These are phyloP conservation scores for Suillus spraguei DNA, from an alignment of 768 basidiomycete genomes.

Conservation along the genomic window DNA sequence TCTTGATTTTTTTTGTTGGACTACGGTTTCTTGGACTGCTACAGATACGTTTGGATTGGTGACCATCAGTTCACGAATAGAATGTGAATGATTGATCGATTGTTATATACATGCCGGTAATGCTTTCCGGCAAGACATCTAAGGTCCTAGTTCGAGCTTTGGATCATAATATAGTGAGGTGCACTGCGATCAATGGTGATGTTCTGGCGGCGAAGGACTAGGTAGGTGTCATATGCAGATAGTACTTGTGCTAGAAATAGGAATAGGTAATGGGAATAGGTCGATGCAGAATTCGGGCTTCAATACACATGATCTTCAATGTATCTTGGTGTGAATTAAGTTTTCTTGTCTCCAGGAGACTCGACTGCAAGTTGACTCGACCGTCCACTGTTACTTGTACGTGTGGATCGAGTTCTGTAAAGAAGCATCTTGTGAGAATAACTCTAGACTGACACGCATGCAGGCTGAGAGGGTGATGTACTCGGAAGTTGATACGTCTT, in stretches of 20 bases:
- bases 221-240: background rate
- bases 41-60: background rate
- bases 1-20: constrained; percentile 5
- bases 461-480: too few relatives aligned
- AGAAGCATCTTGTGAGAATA: background rate
- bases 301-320: too few relatives aligned
- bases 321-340: too few relatives aligned
- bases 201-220: too few relatives aligned
- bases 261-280: background rate
- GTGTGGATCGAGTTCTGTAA: too few relatives aligned
- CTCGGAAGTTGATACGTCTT: background rate
- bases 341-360: too few relatives aligned
- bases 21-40: background rate
- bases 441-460: background rate
- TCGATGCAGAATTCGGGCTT: too few relatives aligned
- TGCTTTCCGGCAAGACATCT: too few relatives aligned
- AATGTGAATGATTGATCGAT: background rate
- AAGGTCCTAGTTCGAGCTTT: too few relatives aligned
- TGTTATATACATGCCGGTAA: background rate
- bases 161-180: too few relatives aligned
- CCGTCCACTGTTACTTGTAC: too few relatives aligned
- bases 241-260: background rate
- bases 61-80: background rate
- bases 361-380: too few relatives aligned
- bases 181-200: background rate